Base-by-base conservation (phyloP, 257 asterid genomes). In the Fraxinus excelsior region DNA sequence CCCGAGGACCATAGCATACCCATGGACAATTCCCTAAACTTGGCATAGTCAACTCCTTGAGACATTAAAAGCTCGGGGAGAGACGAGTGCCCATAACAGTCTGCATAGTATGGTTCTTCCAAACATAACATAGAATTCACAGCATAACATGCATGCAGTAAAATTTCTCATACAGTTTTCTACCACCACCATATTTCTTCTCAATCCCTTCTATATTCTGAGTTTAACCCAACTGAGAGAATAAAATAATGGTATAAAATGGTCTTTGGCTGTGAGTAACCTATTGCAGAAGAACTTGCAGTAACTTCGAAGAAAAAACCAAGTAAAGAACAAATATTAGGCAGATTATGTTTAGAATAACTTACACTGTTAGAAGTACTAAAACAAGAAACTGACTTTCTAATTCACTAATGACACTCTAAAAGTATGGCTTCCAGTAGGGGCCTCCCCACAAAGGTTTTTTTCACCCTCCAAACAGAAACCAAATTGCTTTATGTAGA, bases 271-370 rank as follows among this genome's bases (percentile, higher is more conserved):
- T 60, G 67, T 60, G 68, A 11, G 34, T 25, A 53, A 53, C 64
- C 7, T n/a, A n/a, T 46, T 46, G 64, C 9, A 53, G 64, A 18
- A 16, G 23, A 18, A 53, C n/a, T 53, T 19, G n/a, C 56, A 11
- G 49, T 42, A 9, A 23, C 5, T 72, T 76, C 34, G 58, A 76
- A 68, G 76, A 79, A 58, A 58, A 77, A 80, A 71, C 40, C 25
- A 64, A 21, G 80, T 66, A 71, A 84, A 72, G 38, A 75, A 80
- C 67, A 80, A 74, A 80, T 19, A 64, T 77, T 83, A 77, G 80
- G 84, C 76, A 83, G 73, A 78, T 67, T 83, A 72, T 83, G 84
- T 83, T 83, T 80, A 79, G 80, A 80, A 77, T 69, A 70, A 80
- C 72, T 79, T 71, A 19, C 60, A 71, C 64, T 80, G 60, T 40